Base-by-base conservation (phyloP, 352 stramenopile species). In the Phytophthora hibernalis region DNA sequence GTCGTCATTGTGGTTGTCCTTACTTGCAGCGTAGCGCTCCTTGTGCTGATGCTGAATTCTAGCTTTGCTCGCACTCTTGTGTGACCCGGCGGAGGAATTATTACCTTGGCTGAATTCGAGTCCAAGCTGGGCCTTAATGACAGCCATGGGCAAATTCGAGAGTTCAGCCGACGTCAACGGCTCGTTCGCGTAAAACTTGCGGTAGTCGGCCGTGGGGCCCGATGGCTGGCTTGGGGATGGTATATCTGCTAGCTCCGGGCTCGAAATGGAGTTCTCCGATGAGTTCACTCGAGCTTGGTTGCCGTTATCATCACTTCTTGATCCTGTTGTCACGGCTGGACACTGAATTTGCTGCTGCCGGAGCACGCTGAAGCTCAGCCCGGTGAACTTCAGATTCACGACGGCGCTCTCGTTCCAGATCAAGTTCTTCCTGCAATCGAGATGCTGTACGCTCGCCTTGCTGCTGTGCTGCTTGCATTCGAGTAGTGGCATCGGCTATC, bases 91-190 rank as follows among this genome's bases (percentile, higher is more conserved):
- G 20, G 45, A 22, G 24, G 43, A n/a, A 6, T 49, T 63, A 15
- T 64, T 67, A 30, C 33, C 54, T 49, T 71, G 58, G 13, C 55
- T 67, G 31, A 91, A 72, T 21, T 93, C 82, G 18, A 91, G 74
- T 15, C 81, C 85, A 13, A 93, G 82, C 33, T 93, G 85, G 12
- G 85, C 85, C 22, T 89, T 89, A 64, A 93, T 90, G 11, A 90
- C 56, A 6, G 82, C 81, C 63, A 93, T 85, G 7, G 85, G 82
- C 8, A 93, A 69, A 54, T 70, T 91, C 7, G 85, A 83, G 12
- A 93, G 68, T 54, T 91, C 82, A 0, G 78, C 68, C n/a, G 84
- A 87, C 3, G 77, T 84, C 37, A 90, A 78, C 2, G 79, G 77
- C 51, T 89, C 80, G 51, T 91, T 89, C 1, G 81, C 72, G 55